phyloP scores from a whole-genome alignment of 2,329 filamentous ascomycete species.

The Esteya vermicola region DNA sequence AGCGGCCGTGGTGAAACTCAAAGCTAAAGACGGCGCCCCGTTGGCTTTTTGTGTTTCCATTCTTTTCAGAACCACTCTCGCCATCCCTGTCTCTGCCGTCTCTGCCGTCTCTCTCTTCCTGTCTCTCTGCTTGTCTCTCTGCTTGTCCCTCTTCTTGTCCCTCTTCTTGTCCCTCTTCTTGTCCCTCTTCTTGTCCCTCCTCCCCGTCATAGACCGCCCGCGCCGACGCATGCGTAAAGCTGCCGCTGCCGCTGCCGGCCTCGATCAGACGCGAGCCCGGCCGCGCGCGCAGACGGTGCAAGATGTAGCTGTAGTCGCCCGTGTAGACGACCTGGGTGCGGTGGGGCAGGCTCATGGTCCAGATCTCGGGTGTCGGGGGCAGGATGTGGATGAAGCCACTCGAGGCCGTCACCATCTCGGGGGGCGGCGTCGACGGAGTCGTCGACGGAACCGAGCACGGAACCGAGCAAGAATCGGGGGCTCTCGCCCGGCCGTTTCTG shows the following conservation, averaged over 20 bases:
- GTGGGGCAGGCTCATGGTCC: conserved; percentile 69
- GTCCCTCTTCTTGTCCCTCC: too few species aligned
- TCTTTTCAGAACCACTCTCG: neutral
- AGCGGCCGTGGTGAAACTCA: conserved; percentile 65
- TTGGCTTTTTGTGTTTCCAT: too few species aligned
- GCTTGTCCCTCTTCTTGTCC: too few species aligned
- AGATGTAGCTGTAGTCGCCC: conserved; percentile 72
- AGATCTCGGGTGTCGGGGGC: conserved; percentile 66
- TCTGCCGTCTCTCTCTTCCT: too few species aligned
- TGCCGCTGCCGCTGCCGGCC: conserved; percentile 69
- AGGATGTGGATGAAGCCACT: conserved; percentile 68
- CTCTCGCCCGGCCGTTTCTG: neutral
- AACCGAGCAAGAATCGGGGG: too few species aligned
- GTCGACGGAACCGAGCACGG: too few species aligned
- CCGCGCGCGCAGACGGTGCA: conserved; percentile 60
- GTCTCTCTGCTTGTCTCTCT: too few species aligned
- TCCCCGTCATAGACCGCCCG: conserved; percentile 60
- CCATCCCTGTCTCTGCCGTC: too few species aligned
- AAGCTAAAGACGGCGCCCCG: conserved; percentile 67
- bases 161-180: too few species aligned
- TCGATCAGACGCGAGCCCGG: conserved; percentile 65
- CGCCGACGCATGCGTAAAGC: conserved; percentile 67
- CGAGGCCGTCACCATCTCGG: conserved; percentile 21
- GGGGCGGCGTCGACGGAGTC: too few species aligned
- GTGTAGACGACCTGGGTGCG: conserved; percentile 80